Evolutionary conservation across 1,139 yeast genomes (phyloP), one percentile per base, ranked within the genome.

Genomic region (Scheffersomyces titani): DNA sequence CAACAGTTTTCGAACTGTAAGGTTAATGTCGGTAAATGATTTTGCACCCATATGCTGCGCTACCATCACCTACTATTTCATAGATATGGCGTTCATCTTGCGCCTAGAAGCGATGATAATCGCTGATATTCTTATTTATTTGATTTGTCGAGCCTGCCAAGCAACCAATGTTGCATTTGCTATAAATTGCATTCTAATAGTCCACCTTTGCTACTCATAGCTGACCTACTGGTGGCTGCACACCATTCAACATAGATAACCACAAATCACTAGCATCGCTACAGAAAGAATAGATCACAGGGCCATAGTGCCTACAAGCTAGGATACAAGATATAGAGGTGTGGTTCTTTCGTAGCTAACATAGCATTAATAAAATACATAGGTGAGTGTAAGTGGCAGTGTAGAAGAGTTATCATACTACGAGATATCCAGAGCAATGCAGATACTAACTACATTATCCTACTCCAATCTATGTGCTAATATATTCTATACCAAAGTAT

Each of bases 1-100:
- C 91, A 89, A 63, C 87, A 85, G 65, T 94, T 85, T 69, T 82
- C 97, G 7, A 80, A 83, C 22, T 89, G 97, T 68, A 92, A 92
- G 73, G 86, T 91, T 64, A 94, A 94, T 69, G 85, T 93, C 56
- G 99, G 99, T 9, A 87, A 88, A 70, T 90, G 67, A 66, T 30
- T 30, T 30, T 30, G 16, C 40, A 30, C 40, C 40, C 40, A 30
- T 30, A 9, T 16, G 16, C 40, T 5, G 13, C 40, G 2, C 40
- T 30, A 11, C 16, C 40, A 11, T 30, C 13, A 30, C 40, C 40
- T 30, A 30, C 40, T 30, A 30, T 6, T 30, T 30, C 40, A 30
- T 30, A 4, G 13, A 30, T 30, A 30, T 30, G 9, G 40, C 40
- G 40, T 9, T 2, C 9, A 16, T 11, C 9, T 30, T 16, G 16